Conservation (phyloP, 106 monocot species). For the Acanthochlamys bracteata region DNA sequence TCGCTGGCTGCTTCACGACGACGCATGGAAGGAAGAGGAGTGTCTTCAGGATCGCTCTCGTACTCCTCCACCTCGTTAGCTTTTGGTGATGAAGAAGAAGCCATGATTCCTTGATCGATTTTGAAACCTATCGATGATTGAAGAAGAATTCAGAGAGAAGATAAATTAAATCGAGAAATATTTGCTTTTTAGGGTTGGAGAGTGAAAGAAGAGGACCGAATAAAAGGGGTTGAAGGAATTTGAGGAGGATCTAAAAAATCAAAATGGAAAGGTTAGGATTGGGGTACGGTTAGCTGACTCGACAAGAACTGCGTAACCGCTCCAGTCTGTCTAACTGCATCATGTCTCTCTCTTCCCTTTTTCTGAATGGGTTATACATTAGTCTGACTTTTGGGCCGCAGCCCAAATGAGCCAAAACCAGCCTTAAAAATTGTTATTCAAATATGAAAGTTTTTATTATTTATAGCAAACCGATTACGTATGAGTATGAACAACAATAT, state of each 20-base stretch:
- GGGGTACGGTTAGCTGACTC: too few species aligned
- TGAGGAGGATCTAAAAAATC: constrained; percentile 36
- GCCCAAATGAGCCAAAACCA: too few species aligned
- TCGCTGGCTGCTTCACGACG: constrained; percentile 55
- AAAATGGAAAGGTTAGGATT: constrained; percentile 29
- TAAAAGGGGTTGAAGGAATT: not conserved
- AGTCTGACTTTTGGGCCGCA: too few species aligned
- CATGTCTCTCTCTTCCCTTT: too few species aligned
- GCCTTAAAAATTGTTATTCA: too few species aligned
- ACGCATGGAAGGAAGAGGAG: constrained; percentile 52
- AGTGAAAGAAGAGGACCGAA: not conserved
- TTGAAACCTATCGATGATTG: not conserved
- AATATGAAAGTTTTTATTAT: too few species aligned
- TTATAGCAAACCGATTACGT: too few species aligned
- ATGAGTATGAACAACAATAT: too few species aligned
- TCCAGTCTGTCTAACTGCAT: too few species aligned
- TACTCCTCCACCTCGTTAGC: constrained; percentile 47
- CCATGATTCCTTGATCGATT: not conserved
- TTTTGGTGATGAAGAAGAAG: not conserved
- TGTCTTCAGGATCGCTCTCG: constrained; percentile 87
- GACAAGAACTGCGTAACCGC: too few species aligned
- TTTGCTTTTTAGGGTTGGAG: not conserved
- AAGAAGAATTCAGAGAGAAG: not conserved
- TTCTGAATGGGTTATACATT: too few species aligned
- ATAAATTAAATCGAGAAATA: too few species aligned